phyloP scores from a whole-genome alignment of 2,329 filamentous ascomycete species.

The Aspergillus novofumigatus region DNA sequence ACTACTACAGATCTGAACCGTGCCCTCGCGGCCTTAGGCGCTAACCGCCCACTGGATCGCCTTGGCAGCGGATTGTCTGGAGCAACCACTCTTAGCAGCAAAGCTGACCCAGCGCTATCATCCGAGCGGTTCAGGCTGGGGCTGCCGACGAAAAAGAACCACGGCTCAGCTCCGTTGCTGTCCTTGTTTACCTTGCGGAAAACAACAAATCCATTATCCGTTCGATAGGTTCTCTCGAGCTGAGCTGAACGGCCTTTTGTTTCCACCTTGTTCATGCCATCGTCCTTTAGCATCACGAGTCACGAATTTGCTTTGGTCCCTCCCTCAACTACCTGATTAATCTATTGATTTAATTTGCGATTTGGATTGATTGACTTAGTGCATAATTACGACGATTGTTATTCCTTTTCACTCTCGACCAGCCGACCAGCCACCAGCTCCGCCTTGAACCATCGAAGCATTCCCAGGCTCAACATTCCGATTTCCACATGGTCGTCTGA shows the following conservation, averaged over 20 bases:
- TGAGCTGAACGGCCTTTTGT: neutral
- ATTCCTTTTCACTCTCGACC: neutral
- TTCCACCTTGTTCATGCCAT: neutral
- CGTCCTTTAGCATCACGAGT: neutral
- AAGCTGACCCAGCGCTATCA: neutral
- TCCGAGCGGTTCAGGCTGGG: slow-evolving; percentile 5
- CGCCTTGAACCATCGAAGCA: neutral
- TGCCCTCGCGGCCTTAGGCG: slow-evolving; percentile 3
- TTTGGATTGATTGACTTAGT: neutral
- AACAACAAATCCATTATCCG: slow-evolving; percentile 19
- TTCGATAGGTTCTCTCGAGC: neutral
- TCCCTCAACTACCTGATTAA: neutral
- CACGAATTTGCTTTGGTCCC: neutral
- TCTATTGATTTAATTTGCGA: neutral
- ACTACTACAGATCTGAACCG: neutral
- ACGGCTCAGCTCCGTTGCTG: slow-evolving; percentile 27
- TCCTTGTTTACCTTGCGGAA: slow-evolving; percentile 26
- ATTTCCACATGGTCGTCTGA: slow-evolving; percentile 26
- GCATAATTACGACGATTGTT: neutral
- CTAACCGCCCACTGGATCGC: slow-evolving; percentile 16
- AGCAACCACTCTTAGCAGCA: slow-evolving; percentile 18
- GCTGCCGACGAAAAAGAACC: slow-evolving; percentile 22
- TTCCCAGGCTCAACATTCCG: slow-evolving; percentile 3
- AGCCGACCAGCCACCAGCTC: neutral
- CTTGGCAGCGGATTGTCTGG: slow-evolving; percentile 25